A percentile compares a stretch with the other conserved stretches of the same genome.
Conservation (phyloP, 345 rosid species). For the Lepidium africanum region DNA sequence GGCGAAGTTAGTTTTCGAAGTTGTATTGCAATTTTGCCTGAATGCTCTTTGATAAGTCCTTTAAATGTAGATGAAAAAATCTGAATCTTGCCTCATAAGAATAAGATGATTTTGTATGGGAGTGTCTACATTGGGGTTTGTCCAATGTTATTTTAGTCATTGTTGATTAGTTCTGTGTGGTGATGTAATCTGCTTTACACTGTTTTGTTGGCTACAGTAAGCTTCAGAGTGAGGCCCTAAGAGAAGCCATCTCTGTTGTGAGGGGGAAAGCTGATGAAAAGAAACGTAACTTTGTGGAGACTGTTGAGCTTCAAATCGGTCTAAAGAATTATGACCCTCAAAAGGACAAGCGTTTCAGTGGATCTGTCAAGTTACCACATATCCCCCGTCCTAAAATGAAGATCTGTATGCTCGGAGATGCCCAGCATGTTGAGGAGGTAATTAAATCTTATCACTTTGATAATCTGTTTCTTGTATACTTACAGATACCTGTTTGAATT, state of each 20-base stretch:
- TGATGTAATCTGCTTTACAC: not conserved
- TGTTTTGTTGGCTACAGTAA: constrained; percentile 34
- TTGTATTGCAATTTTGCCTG: not conserved
- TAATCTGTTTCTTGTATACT: not conserved
- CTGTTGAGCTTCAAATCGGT: constrained; percentile 76
- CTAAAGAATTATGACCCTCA: constrained; percentile 79
- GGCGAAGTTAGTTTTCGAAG: not conserved
- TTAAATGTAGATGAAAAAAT: not conserved
- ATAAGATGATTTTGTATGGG: not conserved
- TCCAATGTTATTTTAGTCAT: not conserved
- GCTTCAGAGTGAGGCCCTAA: constrained; percentile 58
- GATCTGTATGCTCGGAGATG: constrained; percentile 85
- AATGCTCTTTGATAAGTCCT: not conserved
- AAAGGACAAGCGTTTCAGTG: constrained; percentile 85
- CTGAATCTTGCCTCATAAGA: not conserved
- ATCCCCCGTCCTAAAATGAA: constrained; percentile 83
- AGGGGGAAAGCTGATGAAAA: constrained; percentile 39
- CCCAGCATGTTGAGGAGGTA: constrained; percentile 87
- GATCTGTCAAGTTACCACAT: constrained; percentile 70
- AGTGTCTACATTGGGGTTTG: not conserved
- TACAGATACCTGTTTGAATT: not conserved
- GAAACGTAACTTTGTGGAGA: constrained; percentile 59
- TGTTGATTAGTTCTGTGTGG: not conserved
- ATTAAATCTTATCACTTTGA: not conserved
- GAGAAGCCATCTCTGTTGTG: constrained; percentile 53